Evolutionary conservation across 2,329 filamentous ascomycete species (phyloP), one percentile per base, ranked within the genome.

Genomic region (Aspergillus novofumigatus): DNA sequence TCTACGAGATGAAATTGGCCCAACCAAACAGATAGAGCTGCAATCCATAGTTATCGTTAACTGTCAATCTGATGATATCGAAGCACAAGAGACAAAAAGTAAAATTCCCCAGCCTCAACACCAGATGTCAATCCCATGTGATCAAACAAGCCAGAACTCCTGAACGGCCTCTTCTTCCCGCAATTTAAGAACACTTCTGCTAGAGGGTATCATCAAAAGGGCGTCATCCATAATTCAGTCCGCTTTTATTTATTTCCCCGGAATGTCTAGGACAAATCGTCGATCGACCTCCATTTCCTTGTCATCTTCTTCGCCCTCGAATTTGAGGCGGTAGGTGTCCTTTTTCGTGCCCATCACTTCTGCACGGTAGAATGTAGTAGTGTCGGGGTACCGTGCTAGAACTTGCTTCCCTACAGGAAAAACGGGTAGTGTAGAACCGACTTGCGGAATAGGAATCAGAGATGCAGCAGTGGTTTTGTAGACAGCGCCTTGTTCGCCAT

Each of bases 311-410:
- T 92, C 89, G 14, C 89, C 89, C 69, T 93, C 90, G 65, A 93
- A 93, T 61, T 90, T 86, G 62, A 93, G 77, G 56, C 75, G 70
- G 60, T 78, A 80, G 53, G 72, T 71, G 49, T 78, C 77, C 61
- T 79, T 81, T 66, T 76, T 87, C 78, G 79, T 84, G 38, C 86
- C 86, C 75, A 90, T 88, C 8, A 93, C 90, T 64, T 92, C 89
- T 1, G 90, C 90, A 69, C 89, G 87, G 72, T 94, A 94, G 66
- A 94, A 93, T 0, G 89, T 92, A 1, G 90, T 92, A 1, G 90
- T 93, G 65, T 91, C 87, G 0, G 90, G 90, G 67, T 94, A 94
- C 57, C 91, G 78, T 0, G 90, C 90, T 56, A 93, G 78, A 8
- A 93, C 90, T 49, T 86, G 83, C 69, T 88, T 90, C 48, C 89